A percentile compares a stretch with the other conserved stretches of the same genome.
These are phyloP conservation scores for Hawksworthiomyces lignivorus DNA, from an alignment of 2,329 filamentous ascomycete species.

Conservation along the genomic window DNA sequence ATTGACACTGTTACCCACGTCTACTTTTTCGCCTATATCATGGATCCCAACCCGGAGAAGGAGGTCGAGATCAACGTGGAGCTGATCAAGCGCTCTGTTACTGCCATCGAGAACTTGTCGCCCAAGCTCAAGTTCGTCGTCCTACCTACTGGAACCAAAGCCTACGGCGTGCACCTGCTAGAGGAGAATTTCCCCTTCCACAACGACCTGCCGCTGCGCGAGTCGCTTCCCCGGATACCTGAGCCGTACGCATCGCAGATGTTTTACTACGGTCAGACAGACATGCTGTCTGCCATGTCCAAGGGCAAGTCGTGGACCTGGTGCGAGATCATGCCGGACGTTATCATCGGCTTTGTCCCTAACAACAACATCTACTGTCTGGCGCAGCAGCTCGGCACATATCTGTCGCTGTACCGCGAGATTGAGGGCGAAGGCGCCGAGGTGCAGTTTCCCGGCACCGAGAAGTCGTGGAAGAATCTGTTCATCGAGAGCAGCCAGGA, in stretches of 20 bases:
- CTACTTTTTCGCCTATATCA: constrained; percentile 33
- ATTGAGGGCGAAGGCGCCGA: constrained; percentile 30
- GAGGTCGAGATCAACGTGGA: constrained; percentile 28
- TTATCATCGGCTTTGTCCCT: constrained; percentile 35
- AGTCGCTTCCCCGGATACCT: constrained; percentile 31
- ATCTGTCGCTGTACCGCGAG: constrained; percentile 27
- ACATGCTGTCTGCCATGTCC: constrained; percentile 27
- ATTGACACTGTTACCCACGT: constrained; percentile 33
- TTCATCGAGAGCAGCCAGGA: constrained; percentile 33
- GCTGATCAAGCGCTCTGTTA: constrained; percentile 30
- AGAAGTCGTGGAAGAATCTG: constrained; percentile 28
- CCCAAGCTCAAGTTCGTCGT: constrained; percentile 31
- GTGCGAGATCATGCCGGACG: constrained; percentile 35
- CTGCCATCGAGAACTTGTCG: constrained; percentile 28
- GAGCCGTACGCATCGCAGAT: constrained; percentile 33
- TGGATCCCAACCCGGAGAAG: constrained; percentile 25
- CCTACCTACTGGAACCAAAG: constrained; percentile 34
- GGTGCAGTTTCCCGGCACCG: constrained; percentile 29
- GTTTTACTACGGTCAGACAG: constrained; percentile 39
- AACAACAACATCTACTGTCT: constrained; percentile 35
- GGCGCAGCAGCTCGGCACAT: constrained; percentile 31
- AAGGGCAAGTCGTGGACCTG: constrained; percentile 34
- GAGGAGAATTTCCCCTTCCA: constrained; percentile 21
- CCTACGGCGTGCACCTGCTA: constrained; percentile 26
- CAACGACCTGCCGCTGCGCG: constrained; percentile 28